Evolutionary conservation across 1,284 basidiomycete species (phyloP).

Genomic region (Ceratobasidium theobromae): DNA sequence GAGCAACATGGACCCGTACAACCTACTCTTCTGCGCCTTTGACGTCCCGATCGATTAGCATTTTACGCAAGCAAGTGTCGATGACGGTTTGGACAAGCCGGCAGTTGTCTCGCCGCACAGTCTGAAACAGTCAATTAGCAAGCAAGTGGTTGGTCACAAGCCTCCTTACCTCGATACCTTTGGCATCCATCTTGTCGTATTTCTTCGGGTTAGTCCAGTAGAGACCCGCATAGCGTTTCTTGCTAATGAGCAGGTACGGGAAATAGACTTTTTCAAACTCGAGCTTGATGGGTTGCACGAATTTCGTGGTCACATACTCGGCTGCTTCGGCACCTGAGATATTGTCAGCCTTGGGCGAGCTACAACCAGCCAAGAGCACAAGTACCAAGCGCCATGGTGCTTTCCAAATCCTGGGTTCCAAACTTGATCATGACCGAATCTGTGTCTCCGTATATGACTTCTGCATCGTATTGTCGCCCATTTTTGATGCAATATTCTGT

Average conservation of each 20-base stretch:
- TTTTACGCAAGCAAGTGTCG: conserved; percentile 93
- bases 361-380: conserved; percentile 24
- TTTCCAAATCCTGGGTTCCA: conserved; percentile 79
- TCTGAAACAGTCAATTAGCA: conserved; percentile 52
- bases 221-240: conserved; percentile 94
- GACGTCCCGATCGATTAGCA: conserved; percentile 92
- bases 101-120: conserved; percentile 94
- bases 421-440: conserved; percentile 98
- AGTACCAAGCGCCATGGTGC: conserved; percentile 85
- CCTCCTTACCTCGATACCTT: conserved; percentile 85
- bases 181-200: conserved; percentile 98
- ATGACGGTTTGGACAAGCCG: conserved; percentile 94
- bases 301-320: conserved; percentile 86
- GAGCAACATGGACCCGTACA: neutral
- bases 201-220: conserved; percentile 95
- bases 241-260: conserved; percentile 93
- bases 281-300: conserved; percentile 92
- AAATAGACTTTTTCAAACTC: conserved; percentile 99
- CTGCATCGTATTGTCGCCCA: conserved; percentile 81
- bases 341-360: neutral
- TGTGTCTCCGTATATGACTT: conserved; percentile 95
- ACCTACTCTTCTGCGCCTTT: conserved; percentile 85
- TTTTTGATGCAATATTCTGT: conserved; percentile 82
- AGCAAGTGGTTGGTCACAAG: neutral
- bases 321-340: conserved; percentile 88